Evolutionary conservation across 108 stramenopile species (phyloP).

Genomic region (Epipyxis sp.): DNA sequence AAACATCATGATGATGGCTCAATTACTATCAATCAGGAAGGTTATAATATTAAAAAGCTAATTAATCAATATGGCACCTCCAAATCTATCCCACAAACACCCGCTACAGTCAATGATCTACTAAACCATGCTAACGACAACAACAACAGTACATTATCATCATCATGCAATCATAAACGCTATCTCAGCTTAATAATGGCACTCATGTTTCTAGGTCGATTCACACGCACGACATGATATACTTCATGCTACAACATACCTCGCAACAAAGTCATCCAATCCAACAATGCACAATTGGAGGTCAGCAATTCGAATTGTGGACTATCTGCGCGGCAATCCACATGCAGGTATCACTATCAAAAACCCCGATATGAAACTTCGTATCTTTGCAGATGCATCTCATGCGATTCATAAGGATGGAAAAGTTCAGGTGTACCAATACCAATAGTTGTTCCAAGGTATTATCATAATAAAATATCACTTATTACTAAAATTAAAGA

Average conservation of each 20-base stretch:
- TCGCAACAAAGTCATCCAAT: neutral
- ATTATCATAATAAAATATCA: no score
- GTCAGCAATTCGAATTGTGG: conserved; percentile 6
- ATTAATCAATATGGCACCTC: no score
- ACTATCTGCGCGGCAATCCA: neutral
- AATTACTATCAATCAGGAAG: no score
- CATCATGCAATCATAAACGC: neutral
- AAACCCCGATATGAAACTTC: neutral
- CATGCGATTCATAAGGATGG: neutral
- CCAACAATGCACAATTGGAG: neutral
- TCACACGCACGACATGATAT: neutral
- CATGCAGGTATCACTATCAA: neutral
- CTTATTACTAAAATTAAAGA: no score
- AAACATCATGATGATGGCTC: no score
- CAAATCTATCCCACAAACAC: neutral
- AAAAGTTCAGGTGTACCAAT: neutral
- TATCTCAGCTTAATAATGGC: neutral
- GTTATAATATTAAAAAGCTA: neutral
- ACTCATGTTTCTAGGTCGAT: neutral
- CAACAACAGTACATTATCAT: no score
- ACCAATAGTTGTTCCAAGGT: no score
- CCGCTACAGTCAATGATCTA: neutral
- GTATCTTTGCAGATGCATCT: conserved; percentile 14
- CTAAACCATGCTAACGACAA: neutral
- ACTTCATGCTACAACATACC: neutral